A percentile compares a stretch with the other conserved stretches of the same genome.
Evolutionary conservation across 1,139 yeast species (phyloP).

Genomic region (Magnusiomyces ingens): DNA sequence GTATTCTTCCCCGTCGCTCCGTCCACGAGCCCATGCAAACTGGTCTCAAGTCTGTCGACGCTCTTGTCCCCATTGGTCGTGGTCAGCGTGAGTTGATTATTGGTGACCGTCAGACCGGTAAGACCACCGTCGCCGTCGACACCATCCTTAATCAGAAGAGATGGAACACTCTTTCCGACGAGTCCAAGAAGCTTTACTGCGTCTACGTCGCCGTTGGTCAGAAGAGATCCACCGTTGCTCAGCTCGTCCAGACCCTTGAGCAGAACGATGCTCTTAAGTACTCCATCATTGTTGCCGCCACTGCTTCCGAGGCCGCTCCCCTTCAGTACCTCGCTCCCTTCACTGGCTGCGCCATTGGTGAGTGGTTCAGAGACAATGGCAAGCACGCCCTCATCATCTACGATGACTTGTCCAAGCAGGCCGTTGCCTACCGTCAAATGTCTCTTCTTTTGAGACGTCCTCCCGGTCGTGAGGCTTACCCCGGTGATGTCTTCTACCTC

Average conservation of each 20-base stretch:
- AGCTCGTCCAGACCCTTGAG: conserved; percentile 98
- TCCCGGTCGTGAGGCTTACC: conserved; percentile 96
- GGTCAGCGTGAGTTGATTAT: conserved; percentile 99
- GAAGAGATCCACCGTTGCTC: conserved; percentile 99
- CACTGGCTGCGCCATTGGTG: conserved; percentile 99
- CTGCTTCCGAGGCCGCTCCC: conserved; percentile 99
- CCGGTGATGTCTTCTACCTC: conserved; percentile 95
- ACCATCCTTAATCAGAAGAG: conserved; percentile 98
- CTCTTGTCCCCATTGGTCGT: conserved; percentile 99
- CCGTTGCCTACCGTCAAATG: conserved; percentile 99
- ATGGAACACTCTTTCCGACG: conserved; percentile 94
- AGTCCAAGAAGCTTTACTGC: conserved; percentile 97
- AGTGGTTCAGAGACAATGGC: conserved; percentile 99
- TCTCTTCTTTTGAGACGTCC: conserved; percentile 96
- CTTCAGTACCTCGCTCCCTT: conserved; percentile 99
- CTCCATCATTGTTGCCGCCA: conserved; percentile 97
- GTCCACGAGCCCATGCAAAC: conserved; percentile 99
- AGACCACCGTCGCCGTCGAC: conserved; percentile 98
- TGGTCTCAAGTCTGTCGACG: conserved; percentile 98
- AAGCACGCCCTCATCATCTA: conserved; percentile 94
- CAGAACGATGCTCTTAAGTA: conserved; percentile 97
- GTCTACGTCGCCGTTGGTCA: conserved; percentile 99
- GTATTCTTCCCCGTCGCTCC: conserved; percentile 98
- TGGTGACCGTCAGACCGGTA: conserved; percentile 99
- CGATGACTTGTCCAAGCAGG: conserved; percentile 99